A percentile compares a stretch with the other conserved stretches of the same genome.
These are phyloP conservation scores for Cercospora brassicicola DNA, from an alignment of 2,329 filamentous ascomycete genomes.

Conservation along the genomic window DNA sequence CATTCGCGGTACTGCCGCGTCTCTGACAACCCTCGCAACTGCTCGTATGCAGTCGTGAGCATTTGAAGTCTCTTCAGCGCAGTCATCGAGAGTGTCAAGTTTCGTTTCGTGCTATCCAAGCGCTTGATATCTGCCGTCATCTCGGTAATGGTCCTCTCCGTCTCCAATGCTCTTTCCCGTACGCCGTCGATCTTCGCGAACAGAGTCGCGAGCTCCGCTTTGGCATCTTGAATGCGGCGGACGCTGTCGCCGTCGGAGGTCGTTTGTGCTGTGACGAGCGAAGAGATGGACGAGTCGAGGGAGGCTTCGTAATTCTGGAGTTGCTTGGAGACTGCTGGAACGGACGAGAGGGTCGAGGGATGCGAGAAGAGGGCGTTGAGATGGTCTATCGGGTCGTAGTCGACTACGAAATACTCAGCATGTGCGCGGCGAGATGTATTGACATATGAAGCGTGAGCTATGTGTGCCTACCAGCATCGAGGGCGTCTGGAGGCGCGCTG, in stretches of 20 bases:
- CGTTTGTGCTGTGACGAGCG: constrained; percentile 72
- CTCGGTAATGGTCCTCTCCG: constrained; percentile 91
- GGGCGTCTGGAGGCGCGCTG: constrained; percentile 20
- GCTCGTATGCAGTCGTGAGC: constrained; percentile 98
- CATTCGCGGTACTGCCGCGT: constrained; percentile 92
- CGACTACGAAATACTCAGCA: constrained; percentile 50
- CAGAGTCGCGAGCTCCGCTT: constrained; percentile 82
- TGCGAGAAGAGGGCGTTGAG: constrained; percentile 92
- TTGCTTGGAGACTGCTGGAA: constrained; percentile 70
- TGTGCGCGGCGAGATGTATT: background rate
- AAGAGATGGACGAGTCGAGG: constrained; percentile 73
- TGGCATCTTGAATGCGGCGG: constrained; percentile 85
- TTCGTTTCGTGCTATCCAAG: constrained; percentile 92
- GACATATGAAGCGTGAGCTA: background rate
- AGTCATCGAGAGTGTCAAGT: constrained; percentile 96
- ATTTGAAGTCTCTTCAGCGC: constrained; percentile 95
- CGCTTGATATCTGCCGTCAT: constrained; percentile 99
- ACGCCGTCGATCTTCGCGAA: constrained; percentile 96
- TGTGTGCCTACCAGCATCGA: constrained; percentile 27
- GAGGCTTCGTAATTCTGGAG: constrained; percentile 77
- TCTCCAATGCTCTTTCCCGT: constrained; percentile 81
- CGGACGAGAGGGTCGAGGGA: constrained; percentile 76
- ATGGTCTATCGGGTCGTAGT: constrained; percentile 91
- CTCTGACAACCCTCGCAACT: constrained; percentile 78
- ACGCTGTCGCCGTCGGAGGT: constrained; percentile 84